Evolutionary conservation across 208 protist genomes (phyloP).

Genomic region (Acanthamoeba rhysodes): DNA sequence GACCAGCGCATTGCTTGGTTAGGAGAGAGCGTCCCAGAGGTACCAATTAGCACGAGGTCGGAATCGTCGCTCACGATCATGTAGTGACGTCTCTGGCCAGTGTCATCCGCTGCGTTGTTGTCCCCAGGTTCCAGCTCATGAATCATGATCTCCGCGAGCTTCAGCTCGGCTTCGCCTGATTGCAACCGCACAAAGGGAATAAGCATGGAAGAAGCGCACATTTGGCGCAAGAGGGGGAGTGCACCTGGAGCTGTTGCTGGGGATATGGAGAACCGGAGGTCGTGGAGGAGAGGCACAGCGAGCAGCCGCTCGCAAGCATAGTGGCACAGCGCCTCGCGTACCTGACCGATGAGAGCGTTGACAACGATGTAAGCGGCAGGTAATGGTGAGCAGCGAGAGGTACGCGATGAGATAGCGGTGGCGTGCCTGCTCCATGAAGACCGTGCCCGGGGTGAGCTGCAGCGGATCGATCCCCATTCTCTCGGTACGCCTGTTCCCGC

Average conservation of each 20-base stretch:
- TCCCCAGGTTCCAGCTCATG: neutral
- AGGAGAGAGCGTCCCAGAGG: neutral
- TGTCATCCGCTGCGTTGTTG: neutral
- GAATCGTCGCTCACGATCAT: constrained; percentile 57
- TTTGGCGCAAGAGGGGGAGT: neutral
- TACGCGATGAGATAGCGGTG: neutral
- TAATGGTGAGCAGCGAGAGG: neutral
- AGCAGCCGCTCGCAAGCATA: constrained; percentile 39
- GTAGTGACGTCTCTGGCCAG: neutral
- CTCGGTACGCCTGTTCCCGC: constrained; percentile 9
- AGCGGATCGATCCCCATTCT: neutral
- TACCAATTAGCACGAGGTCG: constrained; percentile 35
- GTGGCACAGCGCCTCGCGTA: constrained; percentile 58
- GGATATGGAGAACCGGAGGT: neutral
- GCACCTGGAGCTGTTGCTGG: constrained; percentile 44
- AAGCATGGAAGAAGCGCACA: neutral
- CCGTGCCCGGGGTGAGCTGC: constrained; percentile 56
- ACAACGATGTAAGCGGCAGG: neutral
- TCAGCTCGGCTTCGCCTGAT: constrained; percentile 57
- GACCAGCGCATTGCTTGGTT: neutral
- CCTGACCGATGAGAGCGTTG: neutral
- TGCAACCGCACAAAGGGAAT: no score
- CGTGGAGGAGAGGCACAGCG: neutral
- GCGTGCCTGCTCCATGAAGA: constrained; percentile 65
- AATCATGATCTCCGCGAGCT: neutral